phyloP scores from a whole-genome alignment of 2,329 filamentous ascomycete species.

The Monosporascus sp. region DNA sequence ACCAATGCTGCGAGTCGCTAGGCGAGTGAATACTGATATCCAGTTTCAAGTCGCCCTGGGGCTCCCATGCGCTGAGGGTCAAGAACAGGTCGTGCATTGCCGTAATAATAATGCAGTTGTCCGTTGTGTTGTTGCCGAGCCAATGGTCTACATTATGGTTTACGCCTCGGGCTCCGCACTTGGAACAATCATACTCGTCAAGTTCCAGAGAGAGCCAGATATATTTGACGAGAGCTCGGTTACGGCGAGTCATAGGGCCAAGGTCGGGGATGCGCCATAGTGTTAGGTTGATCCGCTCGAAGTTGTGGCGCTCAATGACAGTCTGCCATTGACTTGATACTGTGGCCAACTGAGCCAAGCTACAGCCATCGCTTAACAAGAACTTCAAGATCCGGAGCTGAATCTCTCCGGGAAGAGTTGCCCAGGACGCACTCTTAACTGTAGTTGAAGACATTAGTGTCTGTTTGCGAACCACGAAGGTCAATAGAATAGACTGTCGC shows the following conservation, averaged over 20 bases:
- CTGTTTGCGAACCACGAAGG: too few species aligned
- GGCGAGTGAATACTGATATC: conserved; percentile 35
- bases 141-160: conserved; percentile 24
- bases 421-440: conserved; percentile 6
- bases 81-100: conserved; percentile 27
- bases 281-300: conserved; percentile 26
- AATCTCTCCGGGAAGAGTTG: conserved; percentile 16
- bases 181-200: conserved; percentile 22
- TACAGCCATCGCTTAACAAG: conserved; percentile 16
- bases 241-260: conserved; percentile 22
- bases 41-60: conserved; percentile 26
- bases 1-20: conserved; percentile 31
- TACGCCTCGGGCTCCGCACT: conserved; percentile 14
- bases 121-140: conserved; percentile 19
- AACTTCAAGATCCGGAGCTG: conserved; percentile 16
- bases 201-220: conserved; percentile 28
- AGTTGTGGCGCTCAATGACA: conserved; percentile 24
- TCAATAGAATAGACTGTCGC: too few species aligned
- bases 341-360: conserved; percentile 18
- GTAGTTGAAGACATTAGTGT: conserved; percentile 8
- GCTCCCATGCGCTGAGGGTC: conserved; percentile 28
- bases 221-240: conserved; percentile 21
- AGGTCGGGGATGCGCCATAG: conserved; percentile 23
- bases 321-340: conserved; percentile 29
- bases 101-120: conserved; percentile 21